These are phyloP conservation scores for Pichia pseudocactophila DNA, from an alignment of 805 yeast species.

Conservation along the genomic window DNA sequence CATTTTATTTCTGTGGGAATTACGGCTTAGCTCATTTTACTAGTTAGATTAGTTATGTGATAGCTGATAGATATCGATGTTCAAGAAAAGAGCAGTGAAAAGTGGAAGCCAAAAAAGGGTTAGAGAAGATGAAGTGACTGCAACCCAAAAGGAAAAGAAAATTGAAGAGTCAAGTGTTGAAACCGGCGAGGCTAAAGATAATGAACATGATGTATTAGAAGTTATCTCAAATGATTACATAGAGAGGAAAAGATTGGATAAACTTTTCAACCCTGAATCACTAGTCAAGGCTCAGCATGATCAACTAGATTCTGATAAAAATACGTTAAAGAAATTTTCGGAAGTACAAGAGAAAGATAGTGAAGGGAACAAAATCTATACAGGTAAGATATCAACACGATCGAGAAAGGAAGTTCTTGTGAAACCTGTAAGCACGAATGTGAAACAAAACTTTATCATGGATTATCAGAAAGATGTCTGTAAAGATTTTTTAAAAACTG, in stretches of 20 bases:
- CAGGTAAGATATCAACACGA: conserved; percentile 17
- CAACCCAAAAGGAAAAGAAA: neutral
- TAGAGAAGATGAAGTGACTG: neutral
- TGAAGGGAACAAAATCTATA: conserved; percentile 22
- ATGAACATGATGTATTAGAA: neutral
- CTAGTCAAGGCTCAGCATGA: conserved; percentile 18
- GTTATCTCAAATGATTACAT: neutral
- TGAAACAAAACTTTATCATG: conserved; percentile 57
- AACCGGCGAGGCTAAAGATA: neutral
- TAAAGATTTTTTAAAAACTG: conserved; percentile 83
- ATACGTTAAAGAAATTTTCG: neutral
- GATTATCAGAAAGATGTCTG: conserved; percentile 94
- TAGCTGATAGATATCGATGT: too few relatives aligned
- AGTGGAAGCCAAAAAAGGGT: neutral
- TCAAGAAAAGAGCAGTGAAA: conserved; percentile 30
- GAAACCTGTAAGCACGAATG: conserved; percentile 32
- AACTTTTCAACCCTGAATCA: conserved; percentile 18
- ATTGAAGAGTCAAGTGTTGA: neutral
- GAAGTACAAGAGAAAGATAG: conserved; percentile 13
- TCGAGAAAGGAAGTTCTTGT: conserved; percentile 11
- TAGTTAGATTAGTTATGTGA: neutral
- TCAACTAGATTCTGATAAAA: conserved; percentile 4
- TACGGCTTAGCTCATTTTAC: neutral
- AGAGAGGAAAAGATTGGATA: neutral
- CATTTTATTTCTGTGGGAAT: too few relatives aligned